phyloP scores from a whole-genome alignment of 345 rosid genomes.

The Eucalyptus viminalis region DNA sequence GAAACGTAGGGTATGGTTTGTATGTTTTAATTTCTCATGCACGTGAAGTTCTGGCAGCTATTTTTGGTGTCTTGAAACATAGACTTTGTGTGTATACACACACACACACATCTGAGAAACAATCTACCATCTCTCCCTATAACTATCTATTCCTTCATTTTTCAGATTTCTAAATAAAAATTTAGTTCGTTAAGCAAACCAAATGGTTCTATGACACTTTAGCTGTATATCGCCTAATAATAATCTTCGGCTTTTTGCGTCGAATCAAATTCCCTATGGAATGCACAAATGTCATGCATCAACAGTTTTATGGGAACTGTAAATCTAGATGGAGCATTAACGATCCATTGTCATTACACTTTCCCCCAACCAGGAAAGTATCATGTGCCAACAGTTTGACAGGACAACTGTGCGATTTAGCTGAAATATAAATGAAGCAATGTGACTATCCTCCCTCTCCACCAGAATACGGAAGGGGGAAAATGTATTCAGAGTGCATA shows the following conservation, averaged over 20 bases:
- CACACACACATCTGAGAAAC: neutral
- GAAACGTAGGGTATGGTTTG: neutral
- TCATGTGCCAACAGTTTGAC: neutral
- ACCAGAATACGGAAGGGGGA: neutral
- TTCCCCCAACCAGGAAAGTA: neutral
- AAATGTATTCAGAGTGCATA: neutral
- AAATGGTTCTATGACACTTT: neutral
- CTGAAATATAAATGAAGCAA: neutral
- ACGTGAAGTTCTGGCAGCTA: fast-evolving
- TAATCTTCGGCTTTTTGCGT: neutral
- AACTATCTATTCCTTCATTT: neutral
- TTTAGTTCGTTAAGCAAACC: neutral
- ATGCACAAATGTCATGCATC: neutral
- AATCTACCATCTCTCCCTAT: neutral
- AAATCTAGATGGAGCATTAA: neutral
- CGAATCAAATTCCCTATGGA: neutral
- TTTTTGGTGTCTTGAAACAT: neutral
- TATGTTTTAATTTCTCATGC: neutral
- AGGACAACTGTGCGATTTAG: neutral
- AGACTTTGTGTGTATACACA: fast-evolving
- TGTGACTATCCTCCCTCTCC: neutral
- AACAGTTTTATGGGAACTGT: neutral
- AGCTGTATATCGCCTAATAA: neutral
- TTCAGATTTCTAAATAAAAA: too few species aligned
- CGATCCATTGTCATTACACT: neutral